Conservation (phyloP, 2,329 filamentous ascomycete genomes). For the Didymella exigua region DNA sequence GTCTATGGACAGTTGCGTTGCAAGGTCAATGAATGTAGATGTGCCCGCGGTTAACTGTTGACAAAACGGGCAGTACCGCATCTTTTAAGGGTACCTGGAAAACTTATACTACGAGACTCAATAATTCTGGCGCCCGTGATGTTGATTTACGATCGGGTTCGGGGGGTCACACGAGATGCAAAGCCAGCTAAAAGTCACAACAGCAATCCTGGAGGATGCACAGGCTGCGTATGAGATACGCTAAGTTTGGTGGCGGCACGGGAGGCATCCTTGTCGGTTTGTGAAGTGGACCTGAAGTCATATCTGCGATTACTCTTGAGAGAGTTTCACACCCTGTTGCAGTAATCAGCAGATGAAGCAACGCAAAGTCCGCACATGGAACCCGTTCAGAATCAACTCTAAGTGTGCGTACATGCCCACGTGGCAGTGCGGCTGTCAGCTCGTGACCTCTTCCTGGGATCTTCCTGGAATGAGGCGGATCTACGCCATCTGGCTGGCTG, state of each 20-base stretch:
- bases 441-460: conserved; percentile 13
- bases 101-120: not conserved
- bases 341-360: not conserved
- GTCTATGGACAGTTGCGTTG: not conserved
- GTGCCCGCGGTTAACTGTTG: not conserved
- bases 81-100: not conserved
- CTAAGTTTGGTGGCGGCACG: conserved; percentile 13
- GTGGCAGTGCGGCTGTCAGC: conserved; percentile 14
- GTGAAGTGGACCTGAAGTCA: not conserved
- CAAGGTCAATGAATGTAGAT: not conserved
- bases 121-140: not conserved
- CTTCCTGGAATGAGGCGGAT: conserved; percentile 15
- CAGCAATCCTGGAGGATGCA: conserved; percentile 11
- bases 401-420: conserved; percentile 9
- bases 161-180: conserved; percentile 5
- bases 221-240: conserved; percentile 6
- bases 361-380: not conserved
- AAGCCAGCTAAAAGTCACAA: conserved; percentile 13
- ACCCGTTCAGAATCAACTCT: not conserved
- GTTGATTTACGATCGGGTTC: not conserved
- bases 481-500: conserved; percentile 15
- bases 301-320: not conserved
- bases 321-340: not conserved
- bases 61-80: not conserved
- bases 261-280: conserved; percentile 7